These are phyloP conservation scores for Oryza meyeriana DNA, from an alignment of 176 grass and related monocot genomes.

Conservation along the genomic window DNA sequence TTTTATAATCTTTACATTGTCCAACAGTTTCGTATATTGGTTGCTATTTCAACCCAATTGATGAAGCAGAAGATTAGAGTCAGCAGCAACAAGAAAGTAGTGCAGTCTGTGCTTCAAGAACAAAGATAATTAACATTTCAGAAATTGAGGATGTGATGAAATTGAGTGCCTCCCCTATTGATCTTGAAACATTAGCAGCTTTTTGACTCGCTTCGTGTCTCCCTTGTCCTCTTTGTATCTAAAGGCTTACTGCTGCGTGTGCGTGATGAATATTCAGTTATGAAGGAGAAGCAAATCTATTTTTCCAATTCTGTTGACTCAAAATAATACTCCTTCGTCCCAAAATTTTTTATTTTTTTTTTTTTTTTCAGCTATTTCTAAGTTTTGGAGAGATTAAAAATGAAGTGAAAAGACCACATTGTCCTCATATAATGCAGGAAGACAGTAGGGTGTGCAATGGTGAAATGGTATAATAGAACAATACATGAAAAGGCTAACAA, in stretches of 20 bases:
- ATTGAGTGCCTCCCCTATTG: slow-evolving; percentile 44
- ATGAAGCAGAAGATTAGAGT: slow-evolving; percentile 55
- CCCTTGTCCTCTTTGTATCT: slow-evolving; percentile 15
- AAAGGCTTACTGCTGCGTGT: not conserved
- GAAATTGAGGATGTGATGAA: slow-evolving; percentile 53
- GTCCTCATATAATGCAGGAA: too few species aligned
- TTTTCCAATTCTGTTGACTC: slow-evolving; percentile 75
- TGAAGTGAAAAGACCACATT: too few species aligned
- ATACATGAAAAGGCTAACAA: too few species aligned
- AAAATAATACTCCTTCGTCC: too few species aligned
- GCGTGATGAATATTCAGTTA: slow-evolving; percentile 49
- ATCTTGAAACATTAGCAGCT: slow-evolving; percentile 57
- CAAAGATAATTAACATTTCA: slow-evolving; percentile 44
- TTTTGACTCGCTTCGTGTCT: not conserved
- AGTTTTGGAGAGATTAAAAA: too few species aligned
- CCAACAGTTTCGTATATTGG: slow-evolving; percentile 60
- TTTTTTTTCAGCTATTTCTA: too few species aligned
- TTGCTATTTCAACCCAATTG: slow-evolving; percentile 83
- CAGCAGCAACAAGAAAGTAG: slow-evolving; percentile 18
- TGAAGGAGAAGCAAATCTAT: slow-evolving; percentile 48
- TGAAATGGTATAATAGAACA: too few species aligned
- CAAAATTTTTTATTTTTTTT: too few species aligned
- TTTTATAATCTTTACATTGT: slow-evolving; percentile 3
- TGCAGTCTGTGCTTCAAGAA: slow-evolving; percentile 6
- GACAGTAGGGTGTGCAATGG: too few species aligned